phyloP scores from a whole-genome alignment of 306 rosid species.

The Betula pendula region DNA sequence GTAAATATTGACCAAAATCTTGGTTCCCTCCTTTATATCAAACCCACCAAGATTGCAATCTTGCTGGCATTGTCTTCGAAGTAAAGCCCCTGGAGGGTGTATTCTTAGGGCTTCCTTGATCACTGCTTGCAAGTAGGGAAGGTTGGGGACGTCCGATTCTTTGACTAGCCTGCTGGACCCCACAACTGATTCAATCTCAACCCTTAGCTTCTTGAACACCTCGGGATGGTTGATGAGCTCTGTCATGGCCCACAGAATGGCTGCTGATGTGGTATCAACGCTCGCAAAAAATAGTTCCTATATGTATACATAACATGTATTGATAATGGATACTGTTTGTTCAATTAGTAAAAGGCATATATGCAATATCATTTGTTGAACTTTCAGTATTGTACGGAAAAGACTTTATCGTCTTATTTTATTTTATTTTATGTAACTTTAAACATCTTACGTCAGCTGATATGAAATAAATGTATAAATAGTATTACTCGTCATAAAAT shows the following conservation, averaged over 20 bases:
- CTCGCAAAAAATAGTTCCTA: slow-evolving; percentile 57
- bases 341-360: background rate
- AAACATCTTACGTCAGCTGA: too few relatives aligned
- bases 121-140: slow-evolving; percentile 42
- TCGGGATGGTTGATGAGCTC: slow-evolving; percentile 42
- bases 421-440: too few relatives aligned
- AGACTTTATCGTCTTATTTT: too few relatives aligned
- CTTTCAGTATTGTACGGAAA: too few relatives aligned
- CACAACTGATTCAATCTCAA: slow-evolving; percentile 41
- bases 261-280: slow-evolving; percentile 45
- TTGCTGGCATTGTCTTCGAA: slow-evolving; percentile 36
- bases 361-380: background rate
- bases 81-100: slow-evolving; percentile 48
- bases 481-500: too few relatives aligned
- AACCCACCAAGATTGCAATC: slow-evolving; percentile 43
- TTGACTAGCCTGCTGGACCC: slow-evolving; percentile 34
- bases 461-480: too few relatives aligned
- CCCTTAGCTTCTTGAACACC: slow-evolving; percentile 25
- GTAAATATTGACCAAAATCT: slow-evolving; percentile 38
- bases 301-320: background rate
- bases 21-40: slow-evolving; percentile 30
- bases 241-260: slow-evolving; percentile 48
- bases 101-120: slow-evolving; percentile 45
- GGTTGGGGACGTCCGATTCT: slow-evolving; percentile 46
- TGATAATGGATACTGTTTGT: background rate